These are phyloP conservation scores for Chaetomium sp. DNA, from an alignment of 2,329 filamentous ascomycete genomes.

Conservation along the genomic window DNA sequence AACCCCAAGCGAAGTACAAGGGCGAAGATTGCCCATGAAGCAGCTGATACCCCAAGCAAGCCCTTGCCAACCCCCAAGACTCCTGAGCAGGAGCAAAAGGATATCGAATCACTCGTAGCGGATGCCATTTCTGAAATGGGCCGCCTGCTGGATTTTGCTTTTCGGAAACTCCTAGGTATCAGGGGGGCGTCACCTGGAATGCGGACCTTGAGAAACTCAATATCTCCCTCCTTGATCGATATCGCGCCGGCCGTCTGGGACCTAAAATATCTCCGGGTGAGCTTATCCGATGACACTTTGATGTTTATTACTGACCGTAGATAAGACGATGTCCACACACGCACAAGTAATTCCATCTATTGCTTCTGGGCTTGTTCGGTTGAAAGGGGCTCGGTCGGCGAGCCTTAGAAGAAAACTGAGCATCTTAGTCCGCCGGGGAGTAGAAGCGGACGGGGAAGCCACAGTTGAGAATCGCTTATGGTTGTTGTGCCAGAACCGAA, in stretches of 20 bases:
- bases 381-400: slow-evolving; percentile 16
- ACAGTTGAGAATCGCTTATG: slow-evolving; percentile 17
- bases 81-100: not conserved
- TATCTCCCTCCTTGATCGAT: slow-evolving; percentile 24
- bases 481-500: slow-evolving; percentile 20
- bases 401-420: slow-evolving; percentile 18
- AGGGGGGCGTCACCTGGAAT: slow-evolving; percentile 18
- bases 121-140: slow-evolving; percentile 14
- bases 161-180: slow-evolving; percentile 27
- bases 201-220: slow-evolving; percentile 13
- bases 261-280: slow-evolving; percentile 28
- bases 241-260: slow-evolving; percentile 32
- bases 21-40: slow-evolving; percentile 4
- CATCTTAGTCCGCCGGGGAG: not conserved
- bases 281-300: slow-evolving; percentile 1
- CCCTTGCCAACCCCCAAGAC: not conserved
- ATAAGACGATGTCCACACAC: slow-evolving; percentile 18
- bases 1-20: slow-evolving; percentile 7
- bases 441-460: not conserved
- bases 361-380: slow-evolving; percentile 15
- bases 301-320: slow-evolving; percentile 8
- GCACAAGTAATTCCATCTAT: slow-evolving; percentile 18
- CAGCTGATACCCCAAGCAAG: not conserved
- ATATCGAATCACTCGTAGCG: not conserved
- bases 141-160: slow-evolving; percentile 22